Evolutionary conservation across 2,329 filamentous ascomycete genomes (phyloP), one percentile per base, ranked within the genome.

Genomic region (Xylaria sp.): DNA sequence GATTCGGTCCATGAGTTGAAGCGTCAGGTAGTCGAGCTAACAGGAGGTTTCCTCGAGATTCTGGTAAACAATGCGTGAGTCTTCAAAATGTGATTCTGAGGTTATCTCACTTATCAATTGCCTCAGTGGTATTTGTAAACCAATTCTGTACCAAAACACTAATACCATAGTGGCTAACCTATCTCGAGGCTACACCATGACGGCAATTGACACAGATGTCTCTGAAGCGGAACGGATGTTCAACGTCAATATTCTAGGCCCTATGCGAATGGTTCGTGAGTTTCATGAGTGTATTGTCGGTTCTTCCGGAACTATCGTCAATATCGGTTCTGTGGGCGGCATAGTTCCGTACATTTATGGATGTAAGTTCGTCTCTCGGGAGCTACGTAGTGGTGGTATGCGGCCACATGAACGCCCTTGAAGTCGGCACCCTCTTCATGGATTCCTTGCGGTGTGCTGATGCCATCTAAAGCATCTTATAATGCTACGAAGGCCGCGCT

Each of bases 301-400:
- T 7, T 23, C 68, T 1, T 25, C 44, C 4, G 71, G 71, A 0
- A 62, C 54, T 1, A 64, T 73, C 2, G 68, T 71, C 1, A 73
- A 73, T 40, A 72, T 73, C 15, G 67, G 71, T 1, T 70, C 67
- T 7, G 54, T 73, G 9, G 71, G 70, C 1, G 70, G 70, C 0
- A 60, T 73, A 5, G 25, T 68, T 0, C 71, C 70, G 4, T 72
- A 62, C 27, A 1, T 72, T 1, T 72, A 68, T 49, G 70, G 69
- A 58, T 44, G 65, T 66, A 43, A 46, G 66, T 58, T 10, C 13
- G 9, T n/a, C 25, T n/a, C n/a, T n/a, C n/a, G n/a, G n/a, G n/a
- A n/a, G n/a, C n/a, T n/a, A n/a, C n/a, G n/a, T n/a, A n/a, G n/a
- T n/a, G n/a, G n/a, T n/a, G n/a, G n/a, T n/a, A n/a, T n/a, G n/a